A percentile compares a stretch with the other conserved stretches of the same genome.
These are phyloP conservation scores for Zizania palustris DNA, from an alignment of 202 grass and related monocot genomes.

Conservation along the genomic window DNA sequence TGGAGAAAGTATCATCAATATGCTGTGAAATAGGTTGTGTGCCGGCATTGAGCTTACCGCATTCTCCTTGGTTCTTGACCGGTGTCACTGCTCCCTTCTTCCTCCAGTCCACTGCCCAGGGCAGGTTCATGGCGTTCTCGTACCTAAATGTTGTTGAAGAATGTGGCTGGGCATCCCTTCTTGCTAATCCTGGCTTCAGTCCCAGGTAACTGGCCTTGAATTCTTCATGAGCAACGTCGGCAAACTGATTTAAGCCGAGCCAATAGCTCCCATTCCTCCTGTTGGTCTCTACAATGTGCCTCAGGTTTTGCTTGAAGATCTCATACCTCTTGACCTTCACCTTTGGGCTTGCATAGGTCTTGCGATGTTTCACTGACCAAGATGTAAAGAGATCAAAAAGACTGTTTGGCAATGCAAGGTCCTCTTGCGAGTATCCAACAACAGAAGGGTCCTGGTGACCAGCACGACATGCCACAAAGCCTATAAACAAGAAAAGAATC, in stretches of 20 bases:
- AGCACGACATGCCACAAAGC: constrained; percentile 36
- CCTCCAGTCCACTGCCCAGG: constrained; percentile 72
- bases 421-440: constrained; percentile 55
- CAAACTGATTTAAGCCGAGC: constrained; percentile 71
- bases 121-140: constrained; percentile 41
- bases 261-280: constrained; percentile 68
- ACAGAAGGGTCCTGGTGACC: constrained; percentile 48
- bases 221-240: constrained; percentile 70
- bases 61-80: constrained; percentile 82
- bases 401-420: constrained; percentile 37
- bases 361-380: constrained; percentile 65
- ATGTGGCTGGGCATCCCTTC: constrained; percentile 8
- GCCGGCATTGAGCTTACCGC: constrained; percentile 47
- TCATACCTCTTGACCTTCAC: constrained; percentile 68
- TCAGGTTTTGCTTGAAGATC: constrained; percentile 70
- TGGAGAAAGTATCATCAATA: background rate
- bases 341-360: constrained; percentile 48
- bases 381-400: constrained; percentile 49
- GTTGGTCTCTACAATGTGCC: constrained; percentile 75
- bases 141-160: constrained; percentile 45
- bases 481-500: constrained; percentile 45
- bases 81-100: constrained; percentile 72
- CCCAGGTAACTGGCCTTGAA: constrained; percentile 67
- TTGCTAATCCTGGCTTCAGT: constrained; percentile 37
- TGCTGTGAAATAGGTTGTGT: background rate